phyloP scores from a whole-genome alignment of 805 yeast genomes.

The Suhomyces pyralidae region DNA sequence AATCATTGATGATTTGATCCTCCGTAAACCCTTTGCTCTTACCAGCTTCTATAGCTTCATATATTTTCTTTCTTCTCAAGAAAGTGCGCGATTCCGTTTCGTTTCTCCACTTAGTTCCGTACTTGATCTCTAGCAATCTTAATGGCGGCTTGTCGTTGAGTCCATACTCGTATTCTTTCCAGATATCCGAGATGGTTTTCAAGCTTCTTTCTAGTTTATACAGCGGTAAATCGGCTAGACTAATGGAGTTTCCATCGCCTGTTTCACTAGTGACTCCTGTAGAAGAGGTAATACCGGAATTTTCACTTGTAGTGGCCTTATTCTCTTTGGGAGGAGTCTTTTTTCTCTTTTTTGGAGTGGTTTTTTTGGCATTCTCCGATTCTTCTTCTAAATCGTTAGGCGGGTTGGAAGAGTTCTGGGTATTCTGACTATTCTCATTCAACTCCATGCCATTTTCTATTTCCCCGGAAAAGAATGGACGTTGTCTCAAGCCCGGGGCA shows the following conservation, averaged over 20 bases:
- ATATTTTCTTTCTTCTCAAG: slow-evolving; percentile 50
- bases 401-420: not conserved
- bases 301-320: not conserved
- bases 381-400: not conserved
- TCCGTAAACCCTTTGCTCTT: slow-evolving; percentile 42
- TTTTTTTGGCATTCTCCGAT: not conserved
- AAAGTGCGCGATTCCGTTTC: slow-evolving; percentile 54
- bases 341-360: slow-evolving; percentile 2
- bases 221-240: not conserved
- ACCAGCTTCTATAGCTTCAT: slow-evolving; percentile 54
- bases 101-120: slow-evolving; percentile 54
- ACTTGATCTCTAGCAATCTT: slow-evolving; percentile 45
- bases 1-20: slow-evolving; percentile 41
- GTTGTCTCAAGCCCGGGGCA: slow-evolving; percentile 1
- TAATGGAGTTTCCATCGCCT: not conserved
- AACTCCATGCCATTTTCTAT: not conserved
- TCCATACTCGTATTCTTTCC: slow-evolving; percentile 57
- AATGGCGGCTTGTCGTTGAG: slow-evolving; percentile 52
- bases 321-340: not conserved
- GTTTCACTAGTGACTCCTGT: not conserved
- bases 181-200: slow-evolving; percentile 37
- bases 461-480: not conserved
- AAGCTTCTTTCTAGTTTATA: slow-evolving; percentile 13
- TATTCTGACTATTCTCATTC: not conserved
- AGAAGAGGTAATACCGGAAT: not conserved